Evolutionary conservation across 2,329 filamentous ascomycete genomes (phyloP), one percentile per base, ranked within the genome.

Genomic region (Aspergillus jensenii): DNA sequence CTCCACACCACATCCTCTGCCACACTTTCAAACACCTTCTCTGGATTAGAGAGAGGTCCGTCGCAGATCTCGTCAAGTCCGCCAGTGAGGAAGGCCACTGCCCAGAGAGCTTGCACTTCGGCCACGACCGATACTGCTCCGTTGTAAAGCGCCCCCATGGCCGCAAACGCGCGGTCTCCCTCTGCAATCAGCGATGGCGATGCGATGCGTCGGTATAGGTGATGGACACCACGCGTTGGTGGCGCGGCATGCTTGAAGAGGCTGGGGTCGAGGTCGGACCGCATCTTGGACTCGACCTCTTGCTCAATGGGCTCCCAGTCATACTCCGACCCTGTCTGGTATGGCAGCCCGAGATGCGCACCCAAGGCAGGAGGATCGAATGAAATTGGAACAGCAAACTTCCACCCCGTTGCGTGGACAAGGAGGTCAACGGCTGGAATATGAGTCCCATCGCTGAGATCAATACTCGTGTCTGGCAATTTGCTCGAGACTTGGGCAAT

Each of bases 171-270:
- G 12, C 65, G 64, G 43, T 68, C 66, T 5, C 66, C 65, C 31
- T 60, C 51, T 19, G 61, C 58, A 4, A 67, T 61, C 11, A 67
- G 23, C 5, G 62, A 54, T 3, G 66, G 62, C 1, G 62, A 59
- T 9, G 65, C 61, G 60, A 67, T 66, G 2, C 65, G 64, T n/a
- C 65, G 66, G 47, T 67, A 68, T 3, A 68, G 57, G 5, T 65
- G 63, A 49, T 66, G 63, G 3, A 60, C 50, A 56, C 19, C 48
- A 51, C 2, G 51, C 59, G 37, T 33, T 40, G 49, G n/a, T 6
- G 49, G 3, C 4, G 37, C 21, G 17, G 37, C 23, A 14, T 52
- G 7, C 4, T 43, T 43, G 23, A 52, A 52, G 6, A 43, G 8
- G 9, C n/a, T 21, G 3, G 37, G 9, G 25, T 33, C 19, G 64